A percentile compares a stretch with the other conserved stretches of the same genome.
Evolutionary conservation across 306 rosid species (phyloP).

Genomic region (Glycyrrhiza uralensis): DNA sequence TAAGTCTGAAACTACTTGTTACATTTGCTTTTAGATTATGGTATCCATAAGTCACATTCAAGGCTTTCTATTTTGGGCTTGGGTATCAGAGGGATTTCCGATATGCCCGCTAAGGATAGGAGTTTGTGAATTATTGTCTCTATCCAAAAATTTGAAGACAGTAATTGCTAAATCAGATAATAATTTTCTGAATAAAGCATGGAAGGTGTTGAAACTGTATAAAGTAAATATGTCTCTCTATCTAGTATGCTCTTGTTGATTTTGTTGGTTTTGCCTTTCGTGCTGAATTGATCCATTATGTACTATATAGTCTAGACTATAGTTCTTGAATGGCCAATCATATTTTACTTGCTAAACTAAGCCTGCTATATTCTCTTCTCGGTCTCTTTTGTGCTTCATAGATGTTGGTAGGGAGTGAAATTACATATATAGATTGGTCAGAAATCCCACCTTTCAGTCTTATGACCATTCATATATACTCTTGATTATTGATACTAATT

Average conservation of each 20-base stretch:
- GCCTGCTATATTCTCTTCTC: too few relatives aligned
- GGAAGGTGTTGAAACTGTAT: not conserved
- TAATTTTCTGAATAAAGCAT: not conserved
- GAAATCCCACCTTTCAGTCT: too few relatives aligned
- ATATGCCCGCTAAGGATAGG: not conserved
- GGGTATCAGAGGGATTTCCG: not conserved
- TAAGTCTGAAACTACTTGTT: not conserved
- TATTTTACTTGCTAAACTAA: slow-evolving; percentile 8
- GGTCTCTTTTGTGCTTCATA: too few relatives aligned
- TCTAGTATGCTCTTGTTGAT: not conserved
- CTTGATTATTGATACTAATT: too few relatives aligned
- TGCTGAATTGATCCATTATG: not conserved
- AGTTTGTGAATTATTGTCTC: not conserved
- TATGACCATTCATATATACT: too few relatives aligned
- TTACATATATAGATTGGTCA: too few relatives aligned
- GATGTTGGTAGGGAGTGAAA: too few relatives aligned
- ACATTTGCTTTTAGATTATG: not conserved
- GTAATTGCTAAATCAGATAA: not conserved
- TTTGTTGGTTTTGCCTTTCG: not conserved
- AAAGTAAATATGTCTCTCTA: not conserved
- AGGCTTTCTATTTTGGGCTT: not conserved
- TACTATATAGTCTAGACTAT: not conserved
- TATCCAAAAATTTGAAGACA: not conserved
- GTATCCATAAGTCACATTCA: not conserved
- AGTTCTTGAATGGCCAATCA: not conserved